Evolutionary conservation across 2,329 filamentous ascomycete genomes (phyloP).

Genomic region (Pseudocercospora musae): DNA sequence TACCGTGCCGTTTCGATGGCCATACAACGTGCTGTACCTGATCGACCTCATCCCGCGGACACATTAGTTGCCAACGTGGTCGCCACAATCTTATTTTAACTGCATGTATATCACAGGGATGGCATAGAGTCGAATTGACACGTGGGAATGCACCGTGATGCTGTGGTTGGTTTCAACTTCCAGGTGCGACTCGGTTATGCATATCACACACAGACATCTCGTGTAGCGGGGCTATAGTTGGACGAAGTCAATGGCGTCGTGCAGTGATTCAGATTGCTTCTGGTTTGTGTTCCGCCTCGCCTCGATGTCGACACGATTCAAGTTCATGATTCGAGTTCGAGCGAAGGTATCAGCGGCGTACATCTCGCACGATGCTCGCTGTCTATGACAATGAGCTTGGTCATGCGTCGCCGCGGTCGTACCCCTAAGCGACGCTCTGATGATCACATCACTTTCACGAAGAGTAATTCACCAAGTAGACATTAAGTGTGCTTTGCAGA

Average conservation of each 20-base stretch:
- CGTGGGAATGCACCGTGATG: not conserved
- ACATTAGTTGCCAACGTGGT: not conserved
- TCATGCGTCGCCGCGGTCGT: too few relatives aligned
- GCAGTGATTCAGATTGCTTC: not conserved
- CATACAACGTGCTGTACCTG: not conserved
- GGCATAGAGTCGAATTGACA: not conserved
- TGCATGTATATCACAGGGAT: not conserved
- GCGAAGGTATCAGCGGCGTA: not conserved
- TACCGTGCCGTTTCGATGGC: not conserved
- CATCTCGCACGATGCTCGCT: not conserved
- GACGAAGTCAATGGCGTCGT: too few relatives aligned
- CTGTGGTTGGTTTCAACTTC: not conserved
- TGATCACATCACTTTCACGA: too few relatives aligned
- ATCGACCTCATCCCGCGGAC: not conserved
- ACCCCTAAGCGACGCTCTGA: too few relatives aligned
- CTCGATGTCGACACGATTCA: not conserved
- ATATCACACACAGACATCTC: too few relatives aligned
- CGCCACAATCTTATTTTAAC: slow-evolving; percentile 14
- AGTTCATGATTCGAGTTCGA: too few relatives aligned
- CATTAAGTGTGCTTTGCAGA: not conserved
- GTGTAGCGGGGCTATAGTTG: too few relatives aligned
- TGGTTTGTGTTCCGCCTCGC: not conserved
- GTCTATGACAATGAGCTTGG: not conserved
- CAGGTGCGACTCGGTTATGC: not conserved
- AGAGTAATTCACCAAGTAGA: too few relatives aligned